Percentiles rank a stretch among this genome's conserved stretches.
Conservation (phyloP, 495 filamentous ascomycete genomes). For the Terfezia boudieri region DNA sequence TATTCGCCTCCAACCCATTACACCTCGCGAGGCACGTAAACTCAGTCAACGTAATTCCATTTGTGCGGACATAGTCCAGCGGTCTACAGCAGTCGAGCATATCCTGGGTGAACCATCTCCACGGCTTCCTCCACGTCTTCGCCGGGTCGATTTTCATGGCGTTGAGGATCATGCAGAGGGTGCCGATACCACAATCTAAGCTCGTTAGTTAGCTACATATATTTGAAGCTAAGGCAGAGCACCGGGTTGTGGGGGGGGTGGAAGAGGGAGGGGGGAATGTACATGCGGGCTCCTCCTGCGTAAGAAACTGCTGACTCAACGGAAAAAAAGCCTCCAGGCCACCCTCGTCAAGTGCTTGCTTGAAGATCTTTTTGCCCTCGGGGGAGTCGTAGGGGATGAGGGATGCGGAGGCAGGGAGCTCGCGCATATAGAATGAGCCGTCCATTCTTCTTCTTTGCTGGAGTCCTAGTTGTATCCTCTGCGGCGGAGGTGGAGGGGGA, state of each 20-base stretch:
- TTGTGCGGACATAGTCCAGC: constrained; percentile 11
- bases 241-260: too few relatives aligned
- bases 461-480: too few relatives aligned
- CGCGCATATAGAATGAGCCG: constrained; percentile 16
- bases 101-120: constrained; percentile 6
- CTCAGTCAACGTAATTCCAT: constrained; percentile 16
- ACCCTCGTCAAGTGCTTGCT: constrained; percentile 9
- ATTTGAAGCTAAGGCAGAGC: neutral
- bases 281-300: constrained; percentile 1
- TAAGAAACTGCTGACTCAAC: constrained; percentile 16
- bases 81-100: constrained; percentile 19
- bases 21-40: constrained; percentile 16
- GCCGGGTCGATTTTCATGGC: constrained; percentile 17
- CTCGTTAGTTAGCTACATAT: neutral
- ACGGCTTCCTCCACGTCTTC: constrained; percentile 15
- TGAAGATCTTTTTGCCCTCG: constrained; percentile 15
- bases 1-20: constrained; percentile 15
- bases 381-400: constrained; percentile 13
- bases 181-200: constrained; percentile 17
- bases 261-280: neutral
- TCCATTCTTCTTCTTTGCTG: neutral
- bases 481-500: too few relatives aligned
- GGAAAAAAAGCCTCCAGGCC: constrained; percentile 16
- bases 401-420: constrained; percentile 9
- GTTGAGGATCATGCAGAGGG: constrained; percentile 18